phyloP scores from a whole-genome alignment of 2,329 filamentous ascomycete genomes.

The Aspergillus sp. region DNA sequence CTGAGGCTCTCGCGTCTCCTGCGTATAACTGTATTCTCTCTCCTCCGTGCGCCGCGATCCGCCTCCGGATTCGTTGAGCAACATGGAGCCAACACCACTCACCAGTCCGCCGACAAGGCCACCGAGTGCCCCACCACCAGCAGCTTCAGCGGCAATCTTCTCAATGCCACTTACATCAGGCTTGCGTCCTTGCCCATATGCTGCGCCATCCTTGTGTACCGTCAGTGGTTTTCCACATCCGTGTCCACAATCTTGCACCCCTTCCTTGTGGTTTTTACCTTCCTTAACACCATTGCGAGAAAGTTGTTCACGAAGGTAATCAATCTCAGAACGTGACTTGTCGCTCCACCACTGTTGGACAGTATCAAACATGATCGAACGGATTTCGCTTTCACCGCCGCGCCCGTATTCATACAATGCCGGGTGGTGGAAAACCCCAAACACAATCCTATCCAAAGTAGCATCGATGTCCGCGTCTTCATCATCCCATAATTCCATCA shows the following conservation, averaged over 20 bases:
- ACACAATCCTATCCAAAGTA: constrained; percentile 75
- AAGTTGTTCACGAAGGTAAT: constrained; percentile 74
- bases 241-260: constrained; percentile 81
- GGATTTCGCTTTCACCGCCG: constrained; percentile 73
- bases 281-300: constrained; percentile 76
- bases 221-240: constrained; percentile 80
- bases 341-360: constrained; percentile 82
- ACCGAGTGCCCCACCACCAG: constrained; percentile 68
- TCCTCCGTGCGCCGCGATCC: constrained; percentile 1
- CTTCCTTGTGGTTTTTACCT: constrained; percentile 84
- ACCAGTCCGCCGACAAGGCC: constrained; percentile 73
- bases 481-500: constrained; percentile 87
- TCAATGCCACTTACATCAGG: constrained; percentile 43
- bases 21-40: neutral
- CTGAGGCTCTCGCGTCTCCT: constrained; percentile 18
- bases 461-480: constrained; percentile 70
- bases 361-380: constrained; percentile 75
- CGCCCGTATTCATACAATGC: constrained; percentile 72
- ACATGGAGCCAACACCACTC: constrained; percentile 59
- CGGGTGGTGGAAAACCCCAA: constrained; percentile 86
- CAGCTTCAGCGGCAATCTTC: constrained; percentile 62
- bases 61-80: constrained; percentile 60
- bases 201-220: constrained; percentile 64
- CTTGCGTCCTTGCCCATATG: constrained; percentile 24
- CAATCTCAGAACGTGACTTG: constrained; percentile 64